Conservation (phyloP, 2,329 filamentous ascomycete genomes). For the Trematosphaeria pertusa region DNA sequence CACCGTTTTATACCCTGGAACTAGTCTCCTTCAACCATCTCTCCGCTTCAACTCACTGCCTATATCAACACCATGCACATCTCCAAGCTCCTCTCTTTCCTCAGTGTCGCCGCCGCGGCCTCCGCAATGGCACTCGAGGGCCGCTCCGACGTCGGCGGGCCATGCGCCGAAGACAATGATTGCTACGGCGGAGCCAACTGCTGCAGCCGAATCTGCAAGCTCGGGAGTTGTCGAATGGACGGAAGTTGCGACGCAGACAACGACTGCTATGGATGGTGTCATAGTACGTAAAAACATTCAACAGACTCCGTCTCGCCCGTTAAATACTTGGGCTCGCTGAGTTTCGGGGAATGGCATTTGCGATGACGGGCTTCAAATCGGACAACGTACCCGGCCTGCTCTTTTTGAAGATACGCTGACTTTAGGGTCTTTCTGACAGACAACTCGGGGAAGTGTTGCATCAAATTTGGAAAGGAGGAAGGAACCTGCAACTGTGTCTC, state of each 20-base stretch:
- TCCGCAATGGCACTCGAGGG: conserved; percentile 2
- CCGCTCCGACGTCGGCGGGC: conserved; percentile 9
- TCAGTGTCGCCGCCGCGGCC: neutral
- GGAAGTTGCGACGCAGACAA: conserved; percentile 7
- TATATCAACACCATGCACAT: neutral
- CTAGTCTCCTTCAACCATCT: neutral
- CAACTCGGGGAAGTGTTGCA: conserved; percentile 1
- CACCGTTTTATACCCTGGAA: too few species aligned
- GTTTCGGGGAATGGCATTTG: too few species aligned
- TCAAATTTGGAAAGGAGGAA: conserved; percentile 7
- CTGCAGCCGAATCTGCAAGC: conserved; percentile 4
- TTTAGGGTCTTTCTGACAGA: too few species aligned
- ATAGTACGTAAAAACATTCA: too few species aligned
- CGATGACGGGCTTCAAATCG: too few species aligned
- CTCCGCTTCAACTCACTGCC: neutral
- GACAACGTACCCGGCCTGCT: too few species aligned
- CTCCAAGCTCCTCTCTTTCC: conserved; percentile 1
- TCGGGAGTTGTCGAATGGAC: conserved; percentile 13
- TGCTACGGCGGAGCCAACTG: conserved; percentile 7
- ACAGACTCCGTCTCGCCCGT: too few species aligned
- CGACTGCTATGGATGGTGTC: conserved; percentile 13
- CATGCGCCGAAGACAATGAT: neutral
- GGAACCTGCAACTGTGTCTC: conserved; percentile 4
- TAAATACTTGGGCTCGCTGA: too few species aligned
- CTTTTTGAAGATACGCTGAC: too few species aligned